Evolutionary conservation across 768 basidiomycete species (phyloP), one percentile per base, ranked within the genome.

Genomic region (Russula emetica): DNA sequence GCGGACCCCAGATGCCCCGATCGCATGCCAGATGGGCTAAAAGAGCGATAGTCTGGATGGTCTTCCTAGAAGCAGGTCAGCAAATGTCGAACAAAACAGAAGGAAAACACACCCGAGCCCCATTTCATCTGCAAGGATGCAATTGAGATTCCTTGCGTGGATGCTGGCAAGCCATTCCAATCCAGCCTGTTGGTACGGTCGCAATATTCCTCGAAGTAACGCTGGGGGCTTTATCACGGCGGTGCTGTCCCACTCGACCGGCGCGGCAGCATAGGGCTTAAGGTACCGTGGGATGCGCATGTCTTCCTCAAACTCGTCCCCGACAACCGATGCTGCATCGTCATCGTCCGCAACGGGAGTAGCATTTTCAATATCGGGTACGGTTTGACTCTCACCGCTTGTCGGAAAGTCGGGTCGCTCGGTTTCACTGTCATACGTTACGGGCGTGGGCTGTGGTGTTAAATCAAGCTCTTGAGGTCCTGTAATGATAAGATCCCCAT

Each of bases 41-140:
- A 42, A 98, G 80, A 1, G 96, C 82, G 55, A 99, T 98, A 1
- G 96, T 96, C 75, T 99, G 97, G 36, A 99, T 92, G 0, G 97
- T 98, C 79, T 92, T 92, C 55, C 93, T 98, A 70, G 18, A 69
- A 3, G 13, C 47, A 5, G 16, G 40, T 64, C 44, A 53, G 6
- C 66, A 60, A 36, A 62, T 50, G 60, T 28, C 45, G 5, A 5
- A 30, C 11, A 28, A 61, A 16, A 44, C 26, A 36, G 55, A 58
- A 1, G 28, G 10, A 66, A 30, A 22, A 38, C 28, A 80, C 70
- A 95, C 92, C 94, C 94, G 8, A 96, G 75, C 50, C 94, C 94
- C 94, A 97, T 95, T 74, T 96, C 93, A 71, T 96, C 94, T 1
- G 93, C 92, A 47, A 93, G 76, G 55, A 93, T 92, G 0, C 90